Evolutionary conservation across 345 rosid genomes (phyloP), one percentile per base, ranked within the genome.

Genomic region (Pistacia vera): DNA sequence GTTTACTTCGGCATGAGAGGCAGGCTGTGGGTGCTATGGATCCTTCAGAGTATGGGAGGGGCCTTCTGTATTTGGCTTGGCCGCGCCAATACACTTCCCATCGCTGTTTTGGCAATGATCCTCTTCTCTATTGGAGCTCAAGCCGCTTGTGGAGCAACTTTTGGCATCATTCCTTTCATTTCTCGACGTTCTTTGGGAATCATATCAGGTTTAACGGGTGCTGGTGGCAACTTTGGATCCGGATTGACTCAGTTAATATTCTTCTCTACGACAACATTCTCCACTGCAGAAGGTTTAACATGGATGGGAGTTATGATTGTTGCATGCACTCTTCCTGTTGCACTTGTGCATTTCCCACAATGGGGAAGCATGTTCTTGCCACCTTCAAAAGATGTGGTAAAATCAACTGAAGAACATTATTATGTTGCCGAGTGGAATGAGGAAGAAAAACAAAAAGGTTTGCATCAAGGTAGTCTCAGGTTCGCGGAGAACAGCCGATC

Each of bases 131-230:
- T 88, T 0, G 98, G 95, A 8, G 89, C 91, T 46, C 97, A 92
- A 81, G 96, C 98, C 0, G 94, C 98, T 1, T 94, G 98, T 6
- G 96, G 98, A 18, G 95, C 97, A 2, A 90, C 90, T 7, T 93
- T 92, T 5, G 97, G 93, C 5, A 76, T 94, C 63, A 88, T 92
- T 35, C 95, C 95, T 3, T 93, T 92, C 86, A 79, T 94, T 64
- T 92, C 94, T 0, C 82, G 97, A 17, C 85, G 92, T 33, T 94
- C 95, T 35, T 70, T 94, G 54, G 97, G 98, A 0, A 85, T 94
- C 78, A 90, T 94, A 13, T 92, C 94, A 0, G 97, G 98, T 16
- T 76, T 94, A 11, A 90, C 92, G 0, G 95, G 94, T 1, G 97
- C 93, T 0, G 94, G 94, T 20, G 97, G 94, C 8, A 92, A 92